phyloP scores from a whole-genome alignment of 225 moss, liverwort and hornwort genomes.

The Polytrichum commune region DNA sequence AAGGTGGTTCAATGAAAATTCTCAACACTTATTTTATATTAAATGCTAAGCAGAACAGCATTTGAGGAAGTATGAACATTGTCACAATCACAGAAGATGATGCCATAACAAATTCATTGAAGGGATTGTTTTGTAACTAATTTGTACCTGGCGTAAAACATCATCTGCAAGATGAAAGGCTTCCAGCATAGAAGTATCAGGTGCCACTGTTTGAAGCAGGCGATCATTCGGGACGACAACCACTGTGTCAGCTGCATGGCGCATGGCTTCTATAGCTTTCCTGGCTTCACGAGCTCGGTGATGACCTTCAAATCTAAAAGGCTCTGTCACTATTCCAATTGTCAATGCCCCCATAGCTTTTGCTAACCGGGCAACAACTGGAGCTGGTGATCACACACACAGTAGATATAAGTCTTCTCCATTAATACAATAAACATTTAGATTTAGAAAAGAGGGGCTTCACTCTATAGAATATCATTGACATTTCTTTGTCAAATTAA shows the following conservation, averaged over 20 bases:
- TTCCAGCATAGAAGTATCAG: constrained; percentile 73
- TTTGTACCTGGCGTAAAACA: constrained; percentile 62
- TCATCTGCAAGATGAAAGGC: constrained; percentile 85
- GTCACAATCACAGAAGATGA: too few relatives aligned
- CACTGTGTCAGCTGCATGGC: constrained; percentile 75
- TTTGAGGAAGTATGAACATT: too few relatives aligned
- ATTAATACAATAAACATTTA: constrained; percentile 5
- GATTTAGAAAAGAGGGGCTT: neutral
- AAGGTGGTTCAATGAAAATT: too few relatives aligned
- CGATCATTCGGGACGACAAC: constrained; percentile 84
- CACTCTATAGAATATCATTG: neutral
- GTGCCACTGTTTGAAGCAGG: constrained; percentile 66
- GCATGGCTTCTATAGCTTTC: constrained; percentile 71
- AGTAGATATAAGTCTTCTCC: neutral
- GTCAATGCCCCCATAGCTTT: constrained; percentile 86
- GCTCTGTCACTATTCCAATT: constrained; percentile 80
- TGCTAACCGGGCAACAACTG: constrained; percentile 75
- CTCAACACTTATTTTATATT: too few relatives aligned
- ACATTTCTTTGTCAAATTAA: neutral
- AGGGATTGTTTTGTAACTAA: neutral
- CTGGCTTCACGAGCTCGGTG: constrained; percentile 67
- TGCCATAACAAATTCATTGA: too few relatives aligned
- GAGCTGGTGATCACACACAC: constrained; percentile 44
- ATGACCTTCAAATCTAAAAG: constrained; percentile 72
- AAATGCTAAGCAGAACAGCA: too few relatives aligned